A percentile compares a stretch with the other conserved stretches of the same genome.
These are phyloP conservation scores for Thyridium curvatum DNA, from an alignment of 2,329 filamentous ascomycete species.

Conservation along the genomic window DNA sequence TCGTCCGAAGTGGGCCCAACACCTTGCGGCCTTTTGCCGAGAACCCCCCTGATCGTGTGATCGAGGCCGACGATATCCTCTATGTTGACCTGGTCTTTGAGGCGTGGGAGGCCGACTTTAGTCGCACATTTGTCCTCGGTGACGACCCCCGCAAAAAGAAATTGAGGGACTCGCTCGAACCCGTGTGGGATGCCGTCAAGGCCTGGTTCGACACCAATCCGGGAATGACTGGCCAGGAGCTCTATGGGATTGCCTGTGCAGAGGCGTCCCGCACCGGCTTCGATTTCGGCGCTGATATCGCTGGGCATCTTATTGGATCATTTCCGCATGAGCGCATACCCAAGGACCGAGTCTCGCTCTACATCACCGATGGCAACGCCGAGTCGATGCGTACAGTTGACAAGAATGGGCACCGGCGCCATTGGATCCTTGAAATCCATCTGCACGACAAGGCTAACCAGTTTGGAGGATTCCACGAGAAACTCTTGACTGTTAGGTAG, in stretches of 20 bases:
- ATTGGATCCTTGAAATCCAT: conserved; percentile 46
- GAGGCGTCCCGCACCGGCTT: conserved; percentile 31
- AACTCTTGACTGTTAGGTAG: conserved; percentile 17
- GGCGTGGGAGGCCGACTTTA: conserved; percentile 46
- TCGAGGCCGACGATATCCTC: conserved; percentile 41
- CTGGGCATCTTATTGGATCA: conserved; percentile 42
- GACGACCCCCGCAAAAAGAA: conserved; percentile 35
- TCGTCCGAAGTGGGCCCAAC: conserved; percentile 42
- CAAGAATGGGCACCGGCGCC: conserved; percentile 32
- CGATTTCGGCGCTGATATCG: conserved; percentile 34
- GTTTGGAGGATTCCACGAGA: conserved; percentile 37
- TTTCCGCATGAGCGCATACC: conserved; percentile 46
- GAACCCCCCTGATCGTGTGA: conserved; percentile 40
- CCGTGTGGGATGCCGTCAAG: conserved; percentile 38
- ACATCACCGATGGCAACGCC: conserved; percentile 36
- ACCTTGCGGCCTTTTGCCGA: conserved; percentile 39
- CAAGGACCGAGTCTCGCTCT: conserved; percentile 34
- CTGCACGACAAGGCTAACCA: conserved; percentile 29
- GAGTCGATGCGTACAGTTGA: conserved; percentile 30
- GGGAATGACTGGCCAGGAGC: conserved; percentile 39
- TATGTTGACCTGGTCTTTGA: conserved; percentile 47
- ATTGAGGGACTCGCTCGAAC: conserved; percentile 38
- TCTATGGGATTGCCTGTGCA: conserved; percentile 35
- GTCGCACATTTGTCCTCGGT: conserved; percentile 44
- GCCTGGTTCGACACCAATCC: conserved; percentile 26